Percentiles rank a stretch among this genome's conserved stretches.
Evolutionary conservation across 1,284 basidiomycete species (phyloP).

Genomic region (Hemileia vastatrix): DNA sequence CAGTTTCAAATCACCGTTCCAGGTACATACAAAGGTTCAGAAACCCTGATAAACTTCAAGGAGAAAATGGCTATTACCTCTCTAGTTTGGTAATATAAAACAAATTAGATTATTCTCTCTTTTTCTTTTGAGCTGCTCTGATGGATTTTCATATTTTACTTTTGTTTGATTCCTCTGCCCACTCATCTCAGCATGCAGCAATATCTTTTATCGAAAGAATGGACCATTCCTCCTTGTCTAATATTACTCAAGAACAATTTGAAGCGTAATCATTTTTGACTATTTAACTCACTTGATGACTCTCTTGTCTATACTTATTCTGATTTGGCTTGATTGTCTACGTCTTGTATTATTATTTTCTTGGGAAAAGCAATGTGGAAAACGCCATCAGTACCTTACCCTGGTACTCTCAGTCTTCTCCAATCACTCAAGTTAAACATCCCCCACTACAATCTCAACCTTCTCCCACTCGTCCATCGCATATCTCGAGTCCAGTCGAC

Average conservation of each 20-base stretch:
- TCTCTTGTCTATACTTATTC: no score
- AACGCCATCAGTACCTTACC: conserved; percentile 6
- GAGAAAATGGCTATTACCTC: conserved; percentile 94
- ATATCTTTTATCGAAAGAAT: conserved; percentile 94
- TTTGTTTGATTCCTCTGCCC: not conserved
- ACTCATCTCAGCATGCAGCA: conserved; percentile 79
- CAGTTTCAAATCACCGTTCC: conserved; percentile 2
- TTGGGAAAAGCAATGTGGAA: no score
- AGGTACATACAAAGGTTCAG: conserved; percentile 94
- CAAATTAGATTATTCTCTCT: not conserved
- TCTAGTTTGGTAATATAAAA: conserved; percentile 66
- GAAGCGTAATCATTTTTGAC: no score
- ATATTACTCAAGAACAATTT: conserved; percentile 85
- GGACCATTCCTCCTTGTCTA: conserved; percentile 84
- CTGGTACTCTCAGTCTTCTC: no score
- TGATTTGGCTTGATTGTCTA: no score
- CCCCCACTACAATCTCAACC: no score
- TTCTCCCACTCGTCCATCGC: no score
- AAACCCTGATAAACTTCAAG: conserved; percentile 75
- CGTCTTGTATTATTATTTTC: no score
- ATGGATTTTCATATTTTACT: not conserved
- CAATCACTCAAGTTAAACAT: no score
- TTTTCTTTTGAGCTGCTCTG: not conserved
- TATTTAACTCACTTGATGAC: no score
- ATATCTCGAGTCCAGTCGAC: no score